Evolutionary conservation across 805 yeast species (phyloP), one percentile per base, ranked within the genome.

Genomic region (Candida gorgasii): DNA sequence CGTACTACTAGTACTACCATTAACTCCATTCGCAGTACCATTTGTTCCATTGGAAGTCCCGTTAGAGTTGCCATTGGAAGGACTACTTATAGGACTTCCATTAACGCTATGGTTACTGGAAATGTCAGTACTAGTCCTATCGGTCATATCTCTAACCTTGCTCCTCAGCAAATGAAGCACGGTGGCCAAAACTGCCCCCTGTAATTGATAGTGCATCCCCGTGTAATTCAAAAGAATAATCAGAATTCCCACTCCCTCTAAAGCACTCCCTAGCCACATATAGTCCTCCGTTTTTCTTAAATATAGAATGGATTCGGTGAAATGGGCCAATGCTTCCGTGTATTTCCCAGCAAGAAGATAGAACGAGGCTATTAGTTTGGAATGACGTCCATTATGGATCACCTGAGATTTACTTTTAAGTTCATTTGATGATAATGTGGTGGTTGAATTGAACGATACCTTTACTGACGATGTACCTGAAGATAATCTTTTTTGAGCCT

Each of bases 181-280:
- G 20, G 62, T 47, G 28, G 58, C 42, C 42, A 72, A 36, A 45
- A 68, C 52, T 36, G 70, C 62, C 40, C 57, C 62, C 5, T 78
- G 78, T 29, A 78, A 54, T 39, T 72, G 79, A 44, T 73, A 75
- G 0, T 82, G 75, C 2, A 72, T 65, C 19, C 75, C 80, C 12
- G 84, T 59, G 51, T 71, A 80, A 9, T 83, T 72, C 37, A 87
- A 66, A 41, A 89, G 60, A 4, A 84, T 59, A 30, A 84, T 59
- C 45, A 86, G 78, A 1, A 87, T 79, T 0, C 84, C 85, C 8
- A 89, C 65, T 0, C 90, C 88, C 52, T 89, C 97, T n/a, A 92
- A 58, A 0, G 96, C 80, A 20, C 92, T 83, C 0, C 84, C 98
- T 11, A 88, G 71, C 98, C 98, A 93, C 7, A 93, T 65, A 53